Percentiles rank a stretch among this genome's conserved stretches.
phyloP scores from a whole-genome alignment of 306 rosid genomes.

The Gynostemma pentaphyllum region DNA sequence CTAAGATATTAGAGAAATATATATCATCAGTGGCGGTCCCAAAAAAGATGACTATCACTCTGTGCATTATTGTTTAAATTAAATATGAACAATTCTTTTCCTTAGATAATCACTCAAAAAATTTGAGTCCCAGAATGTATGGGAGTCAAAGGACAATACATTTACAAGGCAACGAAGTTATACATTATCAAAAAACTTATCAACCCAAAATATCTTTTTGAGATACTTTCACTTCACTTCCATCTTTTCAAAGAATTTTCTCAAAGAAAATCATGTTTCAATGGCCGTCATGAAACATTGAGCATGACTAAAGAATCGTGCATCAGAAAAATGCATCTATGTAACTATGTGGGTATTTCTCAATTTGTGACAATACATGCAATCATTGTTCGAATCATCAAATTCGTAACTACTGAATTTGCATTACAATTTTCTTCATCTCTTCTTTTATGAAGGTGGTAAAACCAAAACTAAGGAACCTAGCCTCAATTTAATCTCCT shows the following conservation, averaged over 20 bases:
- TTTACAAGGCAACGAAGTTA: neutral
- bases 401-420: no score
- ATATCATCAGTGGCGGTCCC: neutral
- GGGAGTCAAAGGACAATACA: neutral
- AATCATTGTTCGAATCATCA: no score
- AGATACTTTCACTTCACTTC: neutral
- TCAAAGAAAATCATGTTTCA: neutral
- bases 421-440: neutral
- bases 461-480: neutral
- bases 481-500: neutral
- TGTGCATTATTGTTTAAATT: neutral
- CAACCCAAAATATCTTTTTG: neutral
- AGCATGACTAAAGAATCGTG: no score
- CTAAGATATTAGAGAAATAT: slow-evolving; percentile 23
- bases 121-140: neutral
- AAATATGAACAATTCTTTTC: no score
- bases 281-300: no score
- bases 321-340: no score
- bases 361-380: no score
- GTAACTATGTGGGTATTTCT: no score
- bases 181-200: neutral
- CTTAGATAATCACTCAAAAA: neutral
- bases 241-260: neutral
- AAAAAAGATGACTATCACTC: neutral
- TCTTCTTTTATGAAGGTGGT: neutral